Evolutionary conservation across 306 rosid genomes (phyloP).

Genomic region (Trifolium subterraneum): DNA sequence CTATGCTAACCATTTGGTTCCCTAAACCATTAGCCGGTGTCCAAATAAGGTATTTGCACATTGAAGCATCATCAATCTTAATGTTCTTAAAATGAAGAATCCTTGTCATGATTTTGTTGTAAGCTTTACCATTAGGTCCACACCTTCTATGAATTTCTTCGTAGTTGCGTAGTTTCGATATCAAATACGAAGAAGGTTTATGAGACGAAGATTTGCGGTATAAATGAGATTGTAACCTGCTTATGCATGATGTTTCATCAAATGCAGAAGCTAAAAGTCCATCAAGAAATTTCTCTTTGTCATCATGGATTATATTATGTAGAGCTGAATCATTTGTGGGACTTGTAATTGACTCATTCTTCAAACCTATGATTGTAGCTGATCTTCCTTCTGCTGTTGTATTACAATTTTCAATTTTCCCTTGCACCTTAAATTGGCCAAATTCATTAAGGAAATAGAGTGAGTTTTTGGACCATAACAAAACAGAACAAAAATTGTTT

Average conservation of each 20-base stretch:
- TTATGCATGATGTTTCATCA: conserved; percentile 57
- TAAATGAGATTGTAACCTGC: conserved; percentile 54
- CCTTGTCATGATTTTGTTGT: conserved; percentile 46
- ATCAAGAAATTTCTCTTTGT: conserved; percentile 52
- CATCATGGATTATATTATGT: background rate
- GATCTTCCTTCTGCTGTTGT: background rate
- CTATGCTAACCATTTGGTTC: conserved; percentile 62
- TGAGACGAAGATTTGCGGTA: conserved; percentile 49
- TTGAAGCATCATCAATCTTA: background rate
- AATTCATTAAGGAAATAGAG: background rate
- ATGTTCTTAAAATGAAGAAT: conserved; percentile 41
- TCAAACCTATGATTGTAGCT: background rate
- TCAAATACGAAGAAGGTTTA: conserved; percentile 61
- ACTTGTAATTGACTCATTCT: conserved; percentile 1
- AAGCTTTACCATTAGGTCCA: conserved; percentile 53
- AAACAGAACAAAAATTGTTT: background rate
- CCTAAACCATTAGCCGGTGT: conserved; percentile 63
- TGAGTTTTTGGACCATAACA: background rate
- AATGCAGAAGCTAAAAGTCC: conserved; percentile 58
- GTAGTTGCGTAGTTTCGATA: conserved; percentile 60
- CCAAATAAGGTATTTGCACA: conserved; percentile 68
- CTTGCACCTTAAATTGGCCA: background rate
- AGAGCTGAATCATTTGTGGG: no score
- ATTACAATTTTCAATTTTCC: background rate
- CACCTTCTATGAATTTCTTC: conserved; percentile 60